Conservation (phyloP, 495 filamentous ascomycete species). For the Penicillium waksmanii region DNA sequence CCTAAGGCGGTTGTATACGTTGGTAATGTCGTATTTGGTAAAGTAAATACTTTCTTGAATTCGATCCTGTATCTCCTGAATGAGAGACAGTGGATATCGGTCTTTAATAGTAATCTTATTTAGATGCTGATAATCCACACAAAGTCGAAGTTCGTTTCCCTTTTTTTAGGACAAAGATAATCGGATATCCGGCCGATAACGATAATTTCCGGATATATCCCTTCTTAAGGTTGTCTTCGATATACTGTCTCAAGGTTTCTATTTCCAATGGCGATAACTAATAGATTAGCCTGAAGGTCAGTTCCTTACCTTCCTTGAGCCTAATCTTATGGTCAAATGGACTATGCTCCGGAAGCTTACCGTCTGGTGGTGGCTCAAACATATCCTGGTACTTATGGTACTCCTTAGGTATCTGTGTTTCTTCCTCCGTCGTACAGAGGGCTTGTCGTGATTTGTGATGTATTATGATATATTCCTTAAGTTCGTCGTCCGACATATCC, state of each 20-base stretch:
- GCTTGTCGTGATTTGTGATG: background rate
- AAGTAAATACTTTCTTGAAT: conserved; percentile 23
- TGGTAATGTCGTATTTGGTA: conserved; percentile 25
- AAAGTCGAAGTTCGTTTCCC: conserved; percentile 17
- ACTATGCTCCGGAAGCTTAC: conserved; percentile 8
- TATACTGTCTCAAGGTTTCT: conserved; percentile 16
- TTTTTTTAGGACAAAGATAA: conserved; percentile 31
- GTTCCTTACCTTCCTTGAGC: background rate
- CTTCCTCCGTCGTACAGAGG: conserved; percentile 1
- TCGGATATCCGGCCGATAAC: conserved; percentile 15
- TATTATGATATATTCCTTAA: background rate
- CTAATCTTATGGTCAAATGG: background rate
- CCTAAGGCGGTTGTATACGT: conserved; percentile 12
- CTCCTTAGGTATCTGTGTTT: conserved; percentile 11
- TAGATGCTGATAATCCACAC: conserved; percentile 25
- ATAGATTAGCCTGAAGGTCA: background rate
- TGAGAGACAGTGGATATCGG: conserved; percentile 21
- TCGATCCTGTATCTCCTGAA: conserved; percentile 18
- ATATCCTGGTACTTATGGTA: conserved; percentile 9
- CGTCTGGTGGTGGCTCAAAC: conserved; percentile 1
- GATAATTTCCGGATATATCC: conserved; percentile 18
- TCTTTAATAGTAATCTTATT: conserved; percentile 28
- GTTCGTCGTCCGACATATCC: background rate
- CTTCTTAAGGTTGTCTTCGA: conserved; percentile 22
- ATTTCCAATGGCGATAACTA: background rate